A percentile compares a stretch with the other conserved stretches of the same genome.
Conservation (phyloP, 257 asterid genomes). For the Ilex asprella region DNA sequence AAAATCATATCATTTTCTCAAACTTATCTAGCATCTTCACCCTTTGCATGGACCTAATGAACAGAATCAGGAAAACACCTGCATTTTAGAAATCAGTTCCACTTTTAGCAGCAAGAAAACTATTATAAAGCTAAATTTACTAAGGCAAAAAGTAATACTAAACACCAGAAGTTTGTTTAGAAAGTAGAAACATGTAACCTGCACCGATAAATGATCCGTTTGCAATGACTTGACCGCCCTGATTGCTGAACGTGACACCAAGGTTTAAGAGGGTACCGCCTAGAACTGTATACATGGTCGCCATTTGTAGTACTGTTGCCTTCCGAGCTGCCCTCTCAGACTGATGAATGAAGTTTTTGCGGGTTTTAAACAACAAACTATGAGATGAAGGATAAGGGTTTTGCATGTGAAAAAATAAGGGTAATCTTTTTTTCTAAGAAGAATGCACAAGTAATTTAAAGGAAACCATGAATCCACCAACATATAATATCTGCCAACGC, state of each 20-base stretch:
- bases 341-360: constrained; percentile 24
- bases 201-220: constrained; percentile 76
- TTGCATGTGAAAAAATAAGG: too few species aligned
- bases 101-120: not conserved
- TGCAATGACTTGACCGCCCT: constrained; percentile 54
- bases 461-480: too few species aligned
- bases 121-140: not conserved
- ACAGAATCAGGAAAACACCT: constrained; percentile 67
- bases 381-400: too few species aligned
- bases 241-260: constrained; percentile 56
- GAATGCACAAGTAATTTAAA: too few species aligned
- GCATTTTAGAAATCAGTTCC: constrained; percentile 14
- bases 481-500: not conserved
- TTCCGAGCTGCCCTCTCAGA: constrained; percentile 96
- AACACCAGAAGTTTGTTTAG: not conserved
- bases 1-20: constrained; percentile 72
- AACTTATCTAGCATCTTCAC: constrained; percentile 80
- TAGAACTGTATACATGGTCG: constrained; percentile 72
- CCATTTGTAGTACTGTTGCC: constrained; percentile 90
- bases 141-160: not conserved
- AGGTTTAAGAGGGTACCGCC: constrained; percentile 78
- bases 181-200: constrained; percentile 27
- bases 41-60: constrained; percentile 79
- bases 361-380: not conserved
- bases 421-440: too few species aligned